phyloP scores from a whole-genome alignment of 106 monocot species.

The Amphibolis antarctica region DNA sequence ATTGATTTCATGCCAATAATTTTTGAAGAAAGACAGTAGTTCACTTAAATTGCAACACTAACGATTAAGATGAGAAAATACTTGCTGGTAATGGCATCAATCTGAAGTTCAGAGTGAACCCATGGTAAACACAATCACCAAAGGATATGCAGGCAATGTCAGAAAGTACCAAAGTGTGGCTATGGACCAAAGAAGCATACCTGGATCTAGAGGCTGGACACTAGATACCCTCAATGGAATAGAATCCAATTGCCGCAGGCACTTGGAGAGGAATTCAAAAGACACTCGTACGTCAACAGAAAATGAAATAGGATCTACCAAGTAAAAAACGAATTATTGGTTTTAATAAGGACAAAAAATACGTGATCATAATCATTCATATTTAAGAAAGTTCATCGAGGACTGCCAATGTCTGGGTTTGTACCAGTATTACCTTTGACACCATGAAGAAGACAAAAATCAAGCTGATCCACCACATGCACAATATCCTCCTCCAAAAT shows the following conservation, averaged over 20 bases:
- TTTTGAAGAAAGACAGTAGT: too few relatives aligned
- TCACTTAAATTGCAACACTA: too few relatives aligned
- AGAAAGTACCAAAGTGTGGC: background rate
- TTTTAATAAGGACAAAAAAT: background rate
- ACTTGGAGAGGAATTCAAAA: conserved; percentile 64
- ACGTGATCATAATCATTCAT: too few relatives aligned
- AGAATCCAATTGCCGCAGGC: conserved; percentile 48
- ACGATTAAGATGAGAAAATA: too few relatives aligned
- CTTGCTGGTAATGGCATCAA: too few relatives aligned
- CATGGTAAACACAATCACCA: too few relatives aligned
- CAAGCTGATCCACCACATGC: conserved; percentile 67
- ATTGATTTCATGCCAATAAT: too few relatives aligned
- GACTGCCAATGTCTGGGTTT: background rate
- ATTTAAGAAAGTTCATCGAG: background rate
- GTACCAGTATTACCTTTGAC: conserved; percentile 43
- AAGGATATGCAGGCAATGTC: too few relatives aligned
- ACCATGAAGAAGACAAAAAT: conserved; percentile 67
- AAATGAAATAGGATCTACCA: conserved; percentile 48
- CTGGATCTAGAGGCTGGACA: conserved; percentile 82
- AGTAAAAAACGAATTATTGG: background rate
- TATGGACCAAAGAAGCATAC: conserved; percentile 12
- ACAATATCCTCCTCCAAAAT: conserved; percentile 44
- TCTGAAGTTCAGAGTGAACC: too few relatives aligned
- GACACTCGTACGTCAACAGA: conserved; percentile 46
- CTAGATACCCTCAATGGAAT: conserved; percentile 82